Evolutionary conservation across 2,329 filamentous ascomycete genomes (phyloP), one percentile per base, ranked within the genome.

Genomic region (Ophiostoma novo-ulmi): DNA sequence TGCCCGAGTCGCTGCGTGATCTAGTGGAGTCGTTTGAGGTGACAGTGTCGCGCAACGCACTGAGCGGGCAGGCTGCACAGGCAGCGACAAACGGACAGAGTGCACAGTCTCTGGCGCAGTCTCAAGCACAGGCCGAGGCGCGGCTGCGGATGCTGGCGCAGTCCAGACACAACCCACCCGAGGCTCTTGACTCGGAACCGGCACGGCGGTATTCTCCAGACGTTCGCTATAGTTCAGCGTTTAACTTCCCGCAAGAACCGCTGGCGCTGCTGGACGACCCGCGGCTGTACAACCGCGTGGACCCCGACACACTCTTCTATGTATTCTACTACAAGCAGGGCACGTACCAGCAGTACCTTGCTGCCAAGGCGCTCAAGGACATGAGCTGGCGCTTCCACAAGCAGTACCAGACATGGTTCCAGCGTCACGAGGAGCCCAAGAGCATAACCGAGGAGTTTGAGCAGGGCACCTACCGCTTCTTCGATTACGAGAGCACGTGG

Each of bases 321-420:
- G 91, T 97, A 65, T 99, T 99, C 81, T 99, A 99, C 84, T 99
- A 99, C 83, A 93, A 94, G 75, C 95, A 99, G 80, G 93, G 93
- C 36, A 94, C 93, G 0, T 94, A 97, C 76, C 94, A 98, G 79
- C 95, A 99, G 79, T 97, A 94, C 78, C 85, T 98, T 72, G 93
- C 95, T 1, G 95, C 95, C 17, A 97, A 97, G 81, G 93, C 95
- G n/a, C 83, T 99, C 69, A 99, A 99, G 82, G 92, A 94, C 75
- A 95, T 99, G 80, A 97, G 94, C 80, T 99, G 95, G 95, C 88
- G 95, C 71, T 99, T 99, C 80, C 95, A 99, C 82, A 99, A 99
- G 84, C 95, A 98, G 80, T 99, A 99, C 78, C 95, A 97, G 80
- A 99, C 95, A 1, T 99, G 95, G 95, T 99, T 99, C 78, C 95